Conservation (phyloP, 441 rosid genomes). For the Corymbia calophylla region DNA sequence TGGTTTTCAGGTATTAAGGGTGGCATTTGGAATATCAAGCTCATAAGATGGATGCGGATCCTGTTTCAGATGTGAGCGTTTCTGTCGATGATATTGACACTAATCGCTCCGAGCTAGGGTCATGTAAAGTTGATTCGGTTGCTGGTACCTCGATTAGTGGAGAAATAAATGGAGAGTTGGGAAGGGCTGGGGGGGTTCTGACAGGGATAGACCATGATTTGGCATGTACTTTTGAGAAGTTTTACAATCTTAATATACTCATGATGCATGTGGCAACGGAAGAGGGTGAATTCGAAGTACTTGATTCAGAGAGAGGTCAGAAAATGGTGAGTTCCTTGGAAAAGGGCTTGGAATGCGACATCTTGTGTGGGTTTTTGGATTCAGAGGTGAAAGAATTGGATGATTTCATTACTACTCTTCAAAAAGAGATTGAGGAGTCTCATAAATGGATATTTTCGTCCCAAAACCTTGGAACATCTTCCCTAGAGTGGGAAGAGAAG, state of each 20-base stretch:
- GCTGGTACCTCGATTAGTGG: constrained; percentile 36
- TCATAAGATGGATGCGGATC: constrained; percentile 38
- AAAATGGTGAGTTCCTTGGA: constrained; percentile 25
- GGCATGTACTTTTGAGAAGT: constrained; percentile 73
- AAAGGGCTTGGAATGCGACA: constrained; percentile 61
- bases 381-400: constrained; percentile 68
- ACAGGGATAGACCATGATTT: constrained; percentile 62
- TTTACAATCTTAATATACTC: constrained; percentile 60
- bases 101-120: constrained; percentile 39
- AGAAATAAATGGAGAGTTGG: constrained; percentile 31
- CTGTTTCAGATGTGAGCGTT: constrained; percentile 18
- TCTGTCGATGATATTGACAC: constrained; percentile 48
- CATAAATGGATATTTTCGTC: constrained; percentile 36
- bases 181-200: constrained; percentile 35
- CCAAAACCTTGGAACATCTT: constrained; percentile 35
- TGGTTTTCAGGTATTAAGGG: constrained; percentile 14
- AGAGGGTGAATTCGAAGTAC: constrained; percentile 67
- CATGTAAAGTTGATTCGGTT: constrained; percentile 36
- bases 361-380: constrained; percentile 57
- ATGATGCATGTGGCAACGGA: constrained; percentile 66
- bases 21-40: not conserved
- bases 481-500: constrained; percentile 49
- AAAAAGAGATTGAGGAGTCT: constrained; percentile 26
- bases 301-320: constrained; percentile 25
- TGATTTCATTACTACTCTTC: constrained; percentile 24